Base-by-base conservation (phyloP, 1,139 yeast genomes). In the Pichia sp. region DNA sequence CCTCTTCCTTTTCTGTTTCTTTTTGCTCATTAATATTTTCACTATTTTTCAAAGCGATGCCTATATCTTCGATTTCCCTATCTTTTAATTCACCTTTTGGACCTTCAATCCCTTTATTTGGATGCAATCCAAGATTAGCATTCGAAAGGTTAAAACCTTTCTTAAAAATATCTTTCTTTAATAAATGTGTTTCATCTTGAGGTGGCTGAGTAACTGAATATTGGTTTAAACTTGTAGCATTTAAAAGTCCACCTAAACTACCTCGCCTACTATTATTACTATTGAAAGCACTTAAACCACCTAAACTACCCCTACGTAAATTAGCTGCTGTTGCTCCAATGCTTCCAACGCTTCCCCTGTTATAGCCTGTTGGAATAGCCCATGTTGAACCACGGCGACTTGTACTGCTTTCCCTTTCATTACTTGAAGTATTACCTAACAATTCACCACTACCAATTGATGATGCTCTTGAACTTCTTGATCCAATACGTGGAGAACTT, bases 141-240 rank as follows among this genome's bases (percentile, higher is more conserved):
- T 30, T 39, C 7, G 43, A 35, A 28, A 52, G 36, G n/a, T 48
- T 47, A 35, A 50, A 51, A 25, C 42, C 46, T 34, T 51, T 50
- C 37, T 51, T 51, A 35, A 52, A 50, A 24, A 52, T 50, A 26
- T 51, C 53, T 35, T 45, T 48, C 22, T 34, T 45, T 26, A 41
- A 37, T 25, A 24, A 41, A n/a, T 20, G 34, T 11, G 35, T 28
- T 24, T 31, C 37, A 33, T 34, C 48, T n/a, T 30, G 22, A 30
- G 34, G 37, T 35, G 32, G 41, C 22, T 40, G 38, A 7, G 52
- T 40, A 20, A 46, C 44, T 3, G 50, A 41, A 39, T 51, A 51
- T 32, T 49, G 52, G 36, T 43, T 47, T 20, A 49, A 42, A 32
- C 51, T 43, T 12, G 36, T 24, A 6, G 24, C 12, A 6, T 31